These are phyloP conservation scores for Tolypocladium ovalisporum DNA, from an alignment of 2,329 filamentous ascomycete species.

Conservation along the genomic window DNA sequence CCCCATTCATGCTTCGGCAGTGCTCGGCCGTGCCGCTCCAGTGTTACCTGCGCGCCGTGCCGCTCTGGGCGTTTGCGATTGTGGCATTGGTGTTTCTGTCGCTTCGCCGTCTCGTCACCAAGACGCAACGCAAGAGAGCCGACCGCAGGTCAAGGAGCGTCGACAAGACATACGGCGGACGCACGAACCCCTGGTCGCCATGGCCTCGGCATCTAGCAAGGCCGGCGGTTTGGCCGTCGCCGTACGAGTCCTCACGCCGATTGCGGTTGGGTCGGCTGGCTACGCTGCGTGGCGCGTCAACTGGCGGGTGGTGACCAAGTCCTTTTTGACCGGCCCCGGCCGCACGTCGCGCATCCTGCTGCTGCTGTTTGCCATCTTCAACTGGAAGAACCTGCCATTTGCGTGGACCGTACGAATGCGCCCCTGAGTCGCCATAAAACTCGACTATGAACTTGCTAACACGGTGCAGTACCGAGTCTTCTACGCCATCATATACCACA, in stretches of 20 bases:
- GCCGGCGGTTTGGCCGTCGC: conserved; percentile 20
- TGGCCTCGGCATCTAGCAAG: conserved; percentile 21
- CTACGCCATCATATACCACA: conserved; percentile 44
- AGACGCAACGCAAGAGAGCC: no score
- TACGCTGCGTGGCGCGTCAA: conserved; percentile 37
- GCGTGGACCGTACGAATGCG: conserved; percentile 58
- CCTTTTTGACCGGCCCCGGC: conserved; percentile 44
- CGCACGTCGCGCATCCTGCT: conserved; percentile 40
- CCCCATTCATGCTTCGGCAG: background rate
- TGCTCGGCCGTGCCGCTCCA: background rate
- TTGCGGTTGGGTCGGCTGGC: conserved; percentile 28
- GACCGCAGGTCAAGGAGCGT: background rate
- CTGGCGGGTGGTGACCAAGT: conserved; percentile 23
- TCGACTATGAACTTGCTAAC: background rate
- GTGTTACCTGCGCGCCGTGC: background rate
- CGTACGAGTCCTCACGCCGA: conserved; percentile 30
- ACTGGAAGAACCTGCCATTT: conserved; percentile 65
- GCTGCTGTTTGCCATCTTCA: conserved; percentile 46
- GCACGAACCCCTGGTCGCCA: conserved; percentile 3
- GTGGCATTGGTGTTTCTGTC: background rate
- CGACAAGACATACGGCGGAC: background rate
- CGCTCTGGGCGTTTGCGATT: background rate
- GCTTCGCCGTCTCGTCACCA: background rate
- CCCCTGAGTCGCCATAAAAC: background rate
- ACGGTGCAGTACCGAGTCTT: conserved; percentile 43